phyloP scores from a whole-genome alignment of 2,329 filamentous ascomycete species.

The Monosporascus sp. region DNA sequence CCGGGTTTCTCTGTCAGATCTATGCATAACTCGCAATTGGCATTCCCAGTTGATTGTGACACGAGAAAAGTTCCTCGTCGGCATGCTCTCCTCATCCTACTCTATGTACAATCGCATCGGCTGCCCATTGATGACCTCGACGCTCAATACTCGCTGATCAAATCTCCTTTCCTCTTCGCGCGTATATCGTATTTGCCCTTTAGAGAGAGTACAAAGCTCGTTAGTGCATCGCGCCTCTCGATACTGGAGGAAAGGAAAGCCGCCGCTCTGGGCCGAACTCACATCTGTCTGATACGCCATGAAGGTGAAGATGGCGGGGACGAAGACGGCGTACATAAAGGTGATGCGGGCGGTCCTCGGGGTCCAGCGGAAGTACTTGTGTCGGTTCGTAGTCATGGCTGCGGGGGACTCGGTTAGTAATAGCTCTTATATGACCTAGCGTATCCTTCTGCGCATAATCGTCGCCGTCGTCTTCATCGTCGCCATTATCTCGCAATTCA shows the following conservation, averaged over 20 bases:
- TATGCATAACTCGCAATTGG: too few relatives aligned
- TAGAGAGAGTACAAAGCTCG: constrained; percentile 3
- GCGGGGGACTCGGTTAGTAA: constrained; percentile 12
- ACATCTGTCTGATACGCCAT: constrained; percentile 81
- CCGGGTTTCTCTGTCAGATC: too few relatives aligned
- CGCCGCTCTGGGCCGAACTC: constrained; percentile 37
- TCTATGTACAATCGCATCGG: constrained; percentile 35
- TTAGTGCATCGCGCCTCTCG: constrained; percentile 12
- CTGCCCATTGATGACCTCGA: constrained; percentile 1
- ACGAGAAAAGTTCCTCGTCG: too few relatives aligned
- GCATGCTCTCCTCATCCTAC: too few relatives aligned
- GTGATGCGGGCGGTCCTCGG: constrained; percentile 73
- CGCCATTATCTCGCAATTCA: not conserved
- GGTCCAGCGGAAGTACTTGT: constrained; percentile 96
- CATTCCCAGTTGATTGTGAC: too few relatives aligned
- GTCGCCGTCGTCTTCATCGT: not conserved
- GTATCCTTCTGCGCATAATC: not conserved
- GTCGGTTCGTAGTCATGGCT: constrained; percentile 81
- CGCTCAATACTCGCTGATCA: constrained; percentile 68
- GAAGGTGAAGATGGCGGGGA: constrained; percentile 67
- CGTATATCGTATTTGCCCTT: constrained; percentile 83
- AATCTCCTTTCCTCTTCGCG: constrained; percentile 83
- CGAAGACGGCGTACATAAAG: constrained; percentile 67
- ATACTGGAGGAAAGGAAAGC: not conserved
- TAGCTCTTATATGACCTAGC: not conserved